Percentiles rank a stretch among this genome's conserved stretches.
phyloP scores from a whole-genome alignment of 2,329 filamentous ascomycete species.

The Dactylellina drechsleri region DNA sequence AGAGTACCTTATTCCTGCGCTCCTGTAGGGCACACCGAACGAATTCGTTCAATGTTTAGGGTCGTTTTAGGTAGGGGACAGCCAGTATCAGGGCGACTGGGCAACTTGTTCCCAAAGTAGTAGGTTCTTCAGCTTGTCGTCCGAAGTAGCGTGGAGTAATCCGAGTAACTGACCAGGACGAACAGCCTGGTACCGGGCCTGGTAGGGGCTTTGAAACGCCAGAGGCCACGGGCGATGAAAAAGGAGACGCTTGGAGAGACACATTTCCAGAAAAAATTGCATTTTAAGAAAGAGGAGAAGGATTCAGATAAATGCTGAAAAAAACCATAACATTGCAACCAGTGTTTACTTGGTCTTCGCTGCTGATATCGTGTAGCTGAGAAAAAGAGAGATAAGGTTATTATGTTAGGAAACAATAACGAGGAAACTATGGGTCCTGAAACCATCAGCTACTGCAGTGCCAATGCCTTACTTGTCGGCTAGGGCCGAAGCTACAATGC shows the following conservation, averaged over 20 bases:
- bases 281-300: not conserved
- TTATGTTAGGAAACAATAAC: slow-evolving; percentile 17
- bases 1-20: not conserved
- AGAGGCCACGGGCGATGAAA: slow-evolving; percentile 2
- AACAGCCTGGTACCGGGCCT: slow-evolving; percentile 2
- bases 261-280: slow-evolving; percentile 12
- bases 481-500: slow-evolving; percentile 29
- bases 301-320: slow-evolving; percentile 13
- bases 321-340: slow-evolving; percentile 13
- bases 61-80: slow-evolving; percentile 41
- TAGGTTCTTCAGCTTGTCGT: slow-evolving; percentile 43
- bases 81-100: slow-evolving; percentile 44
- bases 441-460: slow-evolving; percentile 39
- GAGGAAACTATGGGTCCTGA: slow-evolving; percentile 36
- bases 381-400: slow-evolving; percentile 35
- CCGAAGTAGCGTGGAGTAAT: slow-evolving; percentile 43
- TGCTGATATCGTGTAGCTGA: slow-evolving; percentile 36
- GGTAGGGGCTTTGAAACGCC: slow-evolving; percentile 16
- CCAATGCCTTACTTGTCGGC: slow-evolving; percentile 14
- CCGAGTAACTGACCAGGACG: slow-evolving; percentile 12
- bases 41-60: slow-evolving; percentile 23
- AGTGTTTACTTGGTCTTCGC: not conserved
- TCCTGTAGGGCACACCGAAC: slow-evolving; percentile 38
- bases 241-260: not conserved
- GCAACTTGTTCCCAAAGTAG: slow-evolving; percentile 29